A percentile compares a stretch with the other conserved stretches of the same genome.
Conservation (phyloP, 83 land plant species). For the Diphasiastrum complanatum region DNA sequence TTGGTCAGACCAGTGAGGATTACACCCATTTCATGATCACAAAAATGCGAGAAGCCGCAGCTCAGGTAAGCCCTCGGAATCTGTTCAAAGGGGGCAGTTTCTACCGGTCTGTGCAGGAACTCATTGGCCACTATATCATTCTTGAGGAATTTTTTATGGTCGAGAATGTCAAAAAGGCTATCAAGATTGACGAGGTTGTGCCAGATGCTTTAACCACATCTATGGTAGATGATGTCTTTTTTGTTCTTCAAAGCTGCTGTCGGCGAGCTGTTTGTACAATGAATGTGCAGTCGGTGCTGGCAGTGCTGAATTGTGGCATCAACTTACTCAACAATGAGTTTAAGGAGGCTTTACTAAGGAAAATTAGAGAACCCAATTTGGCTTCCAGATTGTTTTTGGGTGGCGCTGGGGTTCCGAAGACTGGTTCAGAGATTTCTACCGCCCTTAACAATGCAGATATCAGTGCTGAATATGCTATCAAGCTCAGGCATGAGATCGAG, state of each 20-base stretch:
- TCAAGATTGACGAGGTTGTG: conserved; percentile 73
- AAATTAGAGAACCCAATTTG: conserved; percentile 71
- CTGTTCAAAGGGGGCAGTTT: conserved; percentile 60
- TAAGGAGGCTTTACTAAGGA: conserved; percentile 72
- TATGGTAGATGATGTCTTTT: conserved; percentile 93
- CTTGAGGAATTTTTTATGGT: conserved; percentile 91
- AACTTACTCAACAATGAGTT: conserved; percentile 71
- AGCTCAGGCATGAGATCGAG: conserved; percentile 77
- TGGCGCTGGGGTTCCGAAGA: conserved; percentile 60
- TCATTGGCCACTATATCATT: conserved; percentile 71
- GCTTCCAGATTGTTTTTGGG: conserved; percentile 62
- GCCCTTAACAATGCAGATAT: conserved; percentile 83
- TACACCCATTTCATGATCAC: conserved; percentile 75
- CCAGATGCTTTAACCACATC: conserved; percentile 77
- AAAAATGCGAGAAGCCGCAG: conserved; percentile 58
- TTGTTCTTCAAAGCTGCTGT: conserved; percentile 78
- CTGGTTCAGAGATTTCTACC: conserved; percentile 78
- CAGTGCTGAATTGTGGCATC: conserved; percentile 51
- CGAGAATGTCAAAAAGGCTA: conserved; percentile 90
- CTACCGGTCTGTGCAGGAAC: conserved; percentile 59
- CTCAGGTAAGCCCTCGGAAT: conserved; percentile 62
- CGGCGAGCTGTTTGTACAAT: conserved; percentile 77
- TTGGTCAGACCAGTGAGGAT: conserved; percentile 84
- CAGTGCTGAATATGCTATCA: conserved; percentile 80
- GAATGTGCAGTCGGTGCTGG: conserved; percentile 63